These are phyloP conservation scores for Prunus mira DNA, from an alignment of 306 rosid species.

Conservation along the genomic window DNA sequence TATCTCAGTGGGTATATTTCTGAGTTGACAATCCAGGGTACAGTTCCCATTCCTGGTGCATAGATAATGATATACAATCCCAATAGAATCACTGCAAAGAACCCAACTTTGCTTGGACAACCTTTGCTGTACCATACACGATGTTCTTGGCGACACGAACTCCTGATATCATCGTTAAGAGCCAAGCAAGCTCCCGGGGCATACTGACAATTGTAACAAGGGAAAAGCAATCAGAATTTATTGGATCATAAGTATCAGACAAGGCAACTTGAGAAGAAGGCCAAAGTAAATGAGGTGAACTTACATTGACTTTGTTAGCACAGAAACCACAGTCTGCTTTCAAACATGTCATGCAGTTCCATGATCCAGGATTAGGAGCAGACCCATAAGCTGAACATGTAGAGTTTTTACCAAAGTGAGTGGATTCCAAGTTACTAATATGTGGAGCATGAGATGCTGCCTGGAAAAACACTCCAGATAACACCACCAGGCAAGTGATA, in stretches of 20 bases:
- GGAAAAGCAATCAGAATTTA: background rate
- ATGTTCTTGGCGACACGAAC: conserved; percentile 27
- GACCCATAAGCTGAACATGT: conserved; percentile 51
- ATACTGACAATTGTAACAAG: conserved; percentile 35
- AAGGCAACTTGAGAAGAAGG: background rate
- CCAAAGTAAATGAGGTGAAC: conserved; percentile 12
- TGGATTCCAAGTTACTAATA: conserved; percentile 40
- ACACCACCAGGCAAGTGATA: conserved; percentile 42
- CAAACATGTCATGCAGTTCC: conserved; percentile 82
- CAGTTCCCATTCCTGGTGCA: conserved; percentile 81
- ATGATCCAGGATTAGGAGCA: conserved; percentile 39
- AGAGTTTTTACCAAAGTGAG: conserved; percentile 58
- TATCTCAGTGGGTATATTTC: conserved; percentile 76
- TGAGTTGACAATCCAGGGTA: conserved; percentile 80
- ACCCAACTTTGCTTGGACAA: conserved; percentile 68
- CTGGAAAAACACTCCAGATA: conserved; percentile 46
- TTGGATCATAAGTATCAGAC: background rate
- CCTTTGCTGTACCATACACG: conserved; percentile 71
- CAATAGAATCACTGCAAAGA: conserved; percentile 58
- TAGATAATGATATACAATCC: conserved; percentile 64
- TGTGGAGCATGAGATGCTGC: conserved; percentile 58
- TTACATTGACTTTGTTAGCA: conserved; percentile 40
- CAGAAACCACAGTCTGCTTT: conserved; percentile 62
- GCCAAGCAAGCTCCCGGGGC: conserved; percentile 74
- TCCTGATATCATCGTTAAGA: conserved; percentile 25